Base-by-base conservation (phyloP, 352 stramenopile genomes). In the Phytophthora megakarya region DNA sequence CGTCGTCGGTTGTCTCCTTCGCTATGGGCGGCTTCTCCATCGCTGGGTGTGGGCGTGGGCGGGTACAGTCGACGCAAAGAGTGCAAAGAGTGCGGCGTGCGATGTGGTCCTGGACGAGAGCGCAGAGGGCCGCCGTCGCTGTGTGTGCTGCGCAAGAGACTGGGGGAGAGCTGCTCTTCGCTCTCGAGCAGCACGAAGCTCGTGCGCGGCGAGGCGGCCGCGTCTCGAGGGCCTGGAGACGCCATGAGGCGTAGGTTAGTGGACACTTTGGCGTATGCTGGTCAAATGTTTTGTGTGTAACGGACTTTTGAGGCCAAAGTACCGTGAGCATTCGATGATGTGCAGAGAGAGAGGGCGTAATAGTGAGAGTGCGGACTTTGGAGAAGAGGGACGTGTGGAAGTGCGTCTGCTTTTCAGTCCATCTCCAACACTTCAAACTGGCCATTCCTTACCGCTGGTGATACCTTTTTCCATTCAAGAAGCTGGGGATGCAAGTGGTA, bases 121-220 rank as follows among this genome's bases (percentile, higher is more conserved):
- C 45, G 70, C 12, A 61, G 52, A 23, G 16, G 45, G 9, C 49
- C 59, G 45, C 53, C 58, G 26, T 61, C 55, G 45, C 60, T 75
- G 64, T 60, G 63, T 9, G 62, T 48, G 50, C 50, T 65, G 64
- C 44, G 56, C n/a, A 61, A 10, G 3, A 65, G 32, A 7, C 32
- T 19, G n/a, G 65, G 70, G 33, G 74, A 80, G 35, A 67, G 32
- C 11, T 68, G 40, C 22, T 15, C 62, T 39, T 72, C 68, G 40
- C 73, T 80, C 46, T 91, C 81, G 10, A 91, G 63, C 18, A 91
- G 67, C 47, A 75, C 75, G 65, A 91, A 91, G 61, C 82, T 89
- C 53, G 82, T 70, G 57, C 61, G 65, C n/a, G 78, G 80, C 52
- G 78, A 86, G 19, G 65, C 32, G 25, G 64, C 32, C 21, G 59